Conservation (phyloP, 495 filamentous ascomycete species). For the Aspergillus funiculosus region DNA sequence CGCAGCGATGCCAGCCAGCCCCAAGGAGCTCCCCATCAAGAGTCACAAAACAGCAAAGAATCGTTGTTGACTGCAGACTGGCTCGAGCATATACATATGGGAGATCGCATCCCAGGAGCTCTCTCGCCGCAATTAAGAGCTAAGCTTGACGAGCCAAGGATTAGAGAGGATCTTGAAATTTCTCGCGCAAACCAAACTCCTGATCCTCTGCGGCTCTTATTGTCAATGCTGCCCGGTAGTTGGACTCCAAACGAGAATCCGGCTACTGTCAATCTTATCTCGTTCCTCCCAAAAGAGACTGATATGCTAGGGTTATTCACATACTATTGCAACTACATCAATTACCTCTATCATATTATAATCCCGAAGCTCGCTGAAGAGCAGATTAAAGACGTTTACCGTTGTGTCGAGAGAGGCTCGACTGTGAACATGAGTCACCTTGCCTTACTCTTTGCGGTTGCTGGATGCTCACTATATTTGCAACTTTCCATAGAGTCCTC, state of each 20-base stretch:
- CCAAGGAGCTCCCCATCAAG: neutral
- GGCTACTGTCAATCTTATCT: constrained; percentile 18
- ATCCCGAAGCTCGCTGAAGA: constrained; percentile 22
- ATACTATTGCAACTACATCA: constrained; percentile 33
- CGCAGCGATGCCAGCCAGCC: neutral
- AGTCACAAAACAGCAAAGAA: constrained; percentile 15
- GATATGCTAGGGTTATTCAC: constrained; percentile 30
- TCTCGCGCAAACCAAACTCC: neutral
- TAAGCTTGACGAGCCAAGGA: constrained; percentile 10
- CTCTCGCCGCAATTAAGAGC: constrained; percentile 23
- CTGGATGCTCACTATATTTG: constrained; percentile 34
- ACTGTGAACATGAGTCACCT: constrained; percentile 21
- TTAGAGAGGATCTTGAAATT: neutral
- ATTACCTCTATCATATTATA: constrained; percentile 38
- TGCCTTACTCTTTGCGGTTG: constrained; percentile 38
- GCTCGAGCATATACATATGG: constrained; percentile 41
- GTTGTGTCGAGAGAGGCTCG: constrained; percentile 9
- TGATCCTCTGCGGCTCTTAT: neutral
- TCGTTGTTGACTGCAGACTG: constrained; percentile 27
- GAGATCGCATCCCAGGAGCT: constrained; percentile 28
- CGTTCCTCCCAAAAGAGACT: constrained; percentile 23
- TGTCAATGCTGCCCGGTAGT: neutral
- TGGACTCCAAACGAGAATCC: constrained; percentile 21
- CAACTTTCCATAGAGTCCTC: constrained; percentile 24
- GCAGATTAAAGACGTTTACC: constrained; percentile 34